A percentile compares a stretch with the other conserved stretches of the same genome.
Conservation (phyloP, 202 grass and related monocot genomes). For the Eragrostis tef region DNA sequence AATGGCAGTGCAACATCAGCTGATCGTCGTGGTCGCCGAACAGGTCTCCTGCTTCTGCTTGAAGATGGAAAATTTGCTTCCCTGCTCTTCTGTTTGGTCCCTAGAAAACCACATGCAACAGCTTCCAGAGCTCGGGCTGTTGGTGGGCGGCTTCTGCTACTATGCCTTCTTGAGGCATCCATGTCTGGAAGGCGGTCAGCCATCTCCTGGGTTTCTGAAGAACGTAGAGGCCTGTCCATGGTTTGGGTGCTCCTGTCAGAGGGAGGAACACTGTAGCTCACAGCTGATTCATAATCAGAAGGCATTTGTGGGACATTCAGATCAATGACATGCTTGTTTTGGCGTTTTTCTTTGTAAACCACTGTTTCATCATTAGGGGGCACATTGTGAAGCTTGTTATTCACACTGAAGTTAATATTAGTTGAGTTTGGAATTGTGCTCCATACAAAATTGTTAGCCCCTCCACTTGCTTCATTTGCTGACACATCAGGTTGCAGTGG, state of each 20-base stretch:
- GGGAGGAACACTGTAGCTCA: conserved; percentile 37
- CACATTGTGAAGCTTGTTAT: conserved; percentile 38
- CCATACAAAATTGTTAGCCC: conserved; percentile 50
- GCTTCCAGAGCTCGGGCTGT: conserved; percentile 90
- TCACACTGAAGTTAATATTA: conserved; percentile 39
- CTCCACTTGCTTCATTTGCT: conserved; percentile 50
- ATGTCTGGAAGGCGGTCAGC: conserved; percentile 45
- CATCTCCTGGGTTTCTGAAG: conserved; percentile 47
- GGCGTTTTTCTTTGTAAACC: conserved; percentile 46
- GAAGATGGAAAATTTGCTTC: conserved; percentile 55
- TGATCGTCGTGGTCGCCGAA: conserved; percentile 54
- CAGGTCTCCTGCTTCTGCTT: conserved; percentile 60
- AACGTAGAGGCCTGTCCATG: conserved; percentile 26
- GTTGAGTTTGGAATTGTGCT: conserved; percentile 43
- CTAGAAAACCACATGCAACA: conserved; percentile 88
- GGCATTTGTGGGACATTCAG: conserved; percentile 67
- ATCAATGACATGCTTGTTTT: conserved; percentile 63
- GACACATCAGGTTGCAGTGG: conserved; percentile 41
- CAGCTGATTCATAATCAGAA: conserved; percentile 56
- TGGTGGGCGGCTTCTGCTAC: conserved; percentile 83
- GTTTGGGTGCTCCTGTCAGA: conserved; percentile 40
- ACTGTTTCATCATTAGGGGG: conserved; percentile 44
- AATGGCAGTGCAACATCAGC: conserved; percentile 48
- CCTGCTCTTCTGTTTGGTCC: conserved; percentile 65
- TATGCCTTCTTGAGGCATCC: conserved; percentile 66